These are phyloP conservation scores for Rhododendron mucronatum DNA, from an alignment of 148 eudicot genomes.

Conservation along the genomic window DNA sequence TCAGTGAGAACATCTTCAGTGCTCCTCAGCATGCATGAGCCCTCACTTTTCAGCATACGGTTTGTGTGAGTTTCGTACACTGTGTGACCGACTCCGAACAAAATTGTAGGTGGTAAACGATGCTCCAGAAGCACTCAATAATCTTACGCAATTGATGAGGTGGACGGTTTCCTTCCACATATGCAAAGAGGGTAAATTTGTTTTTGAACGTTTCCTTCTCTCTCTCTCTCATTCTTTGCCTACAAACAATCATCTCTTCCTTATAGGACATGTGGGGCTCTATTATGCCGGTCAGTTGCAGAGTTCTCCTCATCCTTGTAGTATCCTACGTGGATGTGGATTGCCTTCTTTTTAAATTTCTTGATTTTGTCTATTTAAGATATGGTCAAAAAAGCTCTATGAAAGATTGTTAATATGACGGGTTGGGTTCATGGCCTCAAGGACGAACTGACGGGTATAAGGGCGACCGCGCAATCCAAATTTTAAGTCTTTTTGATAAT, in stretches of 20 bases:
- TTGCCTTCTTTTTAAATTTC: background rate
- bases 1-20: background rate
- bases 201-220: slow-evolving; percentile 1
- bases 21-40: background rate
- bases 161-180: background rate
- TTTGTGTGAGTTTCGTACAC: background rate
- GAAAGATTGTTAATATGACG: background rate
- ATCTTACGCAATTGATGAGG: background rate
- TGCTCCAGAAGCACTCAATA: background rate
- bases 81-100: fast-evolving
- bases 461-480: background rate
- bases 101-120: background rate
- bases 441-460: background rate
- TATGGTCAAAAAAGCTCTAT: background rate
- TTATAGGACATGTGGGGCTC: background rate
- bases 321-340: background rate
- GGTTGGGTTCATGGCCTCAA: background rate
- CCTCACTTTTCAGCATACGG: background rate
- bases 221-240: background rate
- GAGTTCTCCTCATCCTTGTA: background rate
- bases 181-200: background rate
- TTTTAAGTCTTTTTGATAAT: no score
- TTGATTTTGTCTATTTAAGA: background rate
- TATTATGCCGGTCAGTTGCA: background rate
- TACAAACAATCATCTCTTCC: background rate